These are phyloP conservation scores for Jackrogersella multiformis DNA, from an alignment of 495 filamentous ascomycete species.

Conservation along the genomic window DNA sequence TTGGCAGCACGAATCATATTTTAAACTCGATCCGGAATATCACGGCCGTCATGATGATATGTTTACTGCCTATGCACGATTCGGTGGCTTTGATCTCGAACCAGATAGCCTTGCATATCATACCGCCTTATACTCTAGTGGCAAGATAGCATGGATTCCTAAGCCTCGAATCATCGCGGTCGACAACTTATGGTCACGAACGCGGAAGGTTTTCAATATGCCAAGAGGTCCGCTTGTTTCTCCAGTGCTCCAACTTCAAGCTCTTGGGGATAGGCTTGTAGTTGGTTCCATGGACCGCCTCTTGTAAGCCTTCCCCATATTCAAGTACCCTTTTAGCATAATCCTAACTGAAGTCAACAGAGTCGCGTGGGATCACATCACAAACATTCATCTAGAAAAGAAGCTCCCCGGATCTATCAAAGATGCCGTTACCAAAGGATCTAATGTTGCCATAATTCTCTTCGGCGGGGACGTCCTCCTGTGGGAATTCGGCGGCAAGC, in stretches of 20 bases:
- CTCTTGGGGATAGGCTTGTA: slow-evolving; percentile 45
- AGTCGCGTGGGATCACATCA: slow-evolving; percentile 40
- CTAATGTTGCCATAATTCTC: slow-evolving; percentile 34
- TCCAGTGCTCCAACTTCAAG: slow-evolving; percentile 7
- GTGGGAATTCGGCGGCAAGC: slow-evolving; percentile 36
- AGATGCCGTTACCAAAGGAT: slow-evolving; percentile 20
- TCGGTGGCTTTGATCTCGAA: not conserved
- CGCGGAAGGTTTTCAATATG: slow-evolving; percentile 41
- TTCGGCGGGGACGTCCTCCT: slow-evolving; percentile 35
- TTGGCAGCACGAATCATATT: slow-evolving; percentile 32
- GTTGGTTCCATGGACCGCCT: slow-evolving; percentile 29
- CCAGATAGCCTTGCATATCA: not conserved
- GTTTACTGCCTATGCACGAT: slow-evolving; percentile 6
- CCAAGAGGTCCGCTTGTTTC: slow-evolving; percentile 27
- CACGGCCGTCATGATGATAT: slow-evolving; percentile 13
- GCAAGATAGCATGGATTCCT: slow-evolving; percentile 47
- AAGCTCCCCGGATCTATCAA: slow-evolving; percentile 17
- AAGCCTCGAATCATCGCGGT: slow-evolving; percentile 34
- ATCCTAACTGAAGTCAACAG: slow-evolving; percentile 24
- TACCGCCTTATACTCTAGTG: slow-evolving; percentile 32
- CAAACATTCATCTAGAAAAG: slow-evolving; percentile 33
- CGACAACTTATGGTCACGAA: slow-evolving; percentile 41
- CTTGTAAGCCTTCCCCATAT: slow-evolving; percentile 38
- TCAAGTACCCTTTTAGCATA: not conserved
- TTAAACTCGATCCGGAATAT: slow-evolving; percentile 33